Evolutionary conservation across 768 basidiomycete genomes (phyloP).

Genomic region (Phylloporus scabripes): DNA sequence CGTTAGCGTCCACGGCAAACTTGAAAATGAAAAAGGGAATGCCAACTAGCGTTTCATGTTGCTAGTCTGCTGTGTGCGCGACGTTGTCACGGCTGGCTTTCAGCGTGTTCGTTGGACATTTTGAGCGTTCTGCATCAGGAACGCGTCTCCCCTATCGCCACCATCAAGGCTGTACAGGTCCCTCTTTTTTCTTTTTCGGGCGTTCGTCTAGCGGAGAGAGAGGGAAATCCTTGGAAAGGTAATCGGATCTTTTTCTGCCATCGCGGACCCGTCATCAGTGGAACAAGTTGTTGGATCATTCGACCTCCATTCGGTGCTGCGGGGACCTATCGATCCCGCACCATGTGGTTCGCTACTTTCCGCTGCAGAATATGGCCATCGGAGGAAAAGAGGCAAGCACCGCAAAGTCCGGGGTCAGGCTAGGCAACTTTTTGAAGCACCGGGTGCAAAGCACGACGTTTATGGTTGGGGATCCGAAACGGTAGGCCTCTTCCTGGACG

Average conservation of each 20-base stretch:
- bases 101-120: not conserved
- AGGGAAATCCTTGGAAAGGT: not conserved
- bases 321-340: constrained; percentile 10
- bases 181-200: not conserved
- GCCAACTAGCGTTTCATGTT: constrained; percentile 16
- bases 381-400: constrained; percentile 1
- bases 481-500: not conserved
- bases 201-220: not conserved
- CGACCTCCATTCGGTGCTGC: constrained; percentile 2
- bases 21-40: not conserved
- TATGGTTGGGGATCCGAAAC: constrained; percentile 14
- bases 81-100: not conserved
- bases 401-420: constrained; percentile 26
- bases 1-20: constrained; percentile 10
- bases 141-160: not conserved
- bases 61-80: not conserved
- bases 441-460: constrained; percentile 7
- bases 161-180: constrained; percentile 1
- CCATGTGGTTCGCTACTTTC: constrained; percentile 21
- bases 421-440: constrained; percentile 7
- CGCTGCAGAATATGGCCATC: constrained; percentile 8
- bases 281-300: not conserved
- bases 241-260: constrained; percentile 5
- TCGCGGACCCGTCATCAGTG: constrained; percentile 17
- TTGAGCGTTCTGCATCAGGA: not conserved